These are phyloP conservation scores for Backusella mclennaniae DNA, from an alignment of 192 early-diverging fungal genomes.

Conservation along the genomic window DNA sequence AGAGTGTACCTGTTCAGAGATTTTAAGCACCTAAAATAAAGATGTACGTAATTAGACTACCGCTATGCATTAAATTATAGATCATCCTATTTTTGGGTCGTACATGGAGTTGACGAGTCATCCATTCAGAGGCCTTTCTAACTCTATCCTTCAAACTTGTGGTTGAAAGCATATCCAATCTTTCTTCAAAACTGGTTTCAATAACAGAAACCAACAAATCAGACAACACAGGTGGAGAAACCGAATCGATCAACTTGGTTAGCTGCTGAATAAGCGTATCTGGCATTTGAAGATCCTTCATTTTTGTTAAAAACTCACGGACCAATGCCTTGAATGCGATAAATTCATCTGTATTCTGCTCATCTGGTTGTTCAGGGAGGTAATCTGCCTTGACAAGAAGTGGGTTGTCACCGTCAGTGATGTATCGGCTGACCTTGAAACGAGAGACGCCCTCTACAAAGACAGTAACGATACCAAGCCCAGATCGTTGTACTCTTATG, in stretches of 20 bases:
- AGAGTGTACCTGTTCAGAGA: constrained; percentile 73
- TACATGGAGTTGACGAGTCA: constrained; percentile 72
- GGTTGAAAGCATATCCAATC: constrained; percentile 62
- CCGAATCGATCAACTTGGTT: constrained; percentile 60
- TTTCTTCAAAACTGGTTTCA: constrained; percentile 71
- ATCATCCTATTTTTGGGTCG: neutral
- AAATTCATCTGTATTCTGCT: constrained; percentile 53
- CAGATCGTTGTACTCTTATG: constrained; percentile 48
- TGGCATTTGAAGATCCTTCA: constrained; percentile 68
- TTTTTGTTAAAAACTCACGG: constrained; percentile 54
- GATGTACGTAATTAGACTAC: neutral
- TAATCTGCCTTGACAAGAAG: constrained; percentile 53
- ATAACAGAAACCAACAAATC: constrained; percentile 74
- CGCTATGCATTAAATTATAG: neutral
- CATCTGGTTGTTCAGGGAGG: constrained; percentile 36
- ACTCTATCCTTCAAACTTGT: constrained; percentile 61
- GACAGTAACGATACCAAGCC: constrained; percentile 55
- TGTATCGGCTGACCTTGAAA: constrained; percentile 10
- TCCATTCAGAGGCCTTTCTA: constrained; percentile 53
- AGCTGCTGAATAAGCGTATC: constrained; percentile 61
- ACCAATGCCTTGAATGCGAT: constrained; percentile 58
- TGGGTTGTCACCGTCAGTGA: constrained; percentile 31
- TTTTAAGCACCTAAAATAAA: constrained; percentile 62
- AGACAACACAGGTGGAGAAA: constrained; percentile 57
- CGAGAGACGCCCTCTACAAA: constrained; percentile 59